Conservation (phyloP, 305 asterid genomes). For the Solanum hybrid region DNA sequence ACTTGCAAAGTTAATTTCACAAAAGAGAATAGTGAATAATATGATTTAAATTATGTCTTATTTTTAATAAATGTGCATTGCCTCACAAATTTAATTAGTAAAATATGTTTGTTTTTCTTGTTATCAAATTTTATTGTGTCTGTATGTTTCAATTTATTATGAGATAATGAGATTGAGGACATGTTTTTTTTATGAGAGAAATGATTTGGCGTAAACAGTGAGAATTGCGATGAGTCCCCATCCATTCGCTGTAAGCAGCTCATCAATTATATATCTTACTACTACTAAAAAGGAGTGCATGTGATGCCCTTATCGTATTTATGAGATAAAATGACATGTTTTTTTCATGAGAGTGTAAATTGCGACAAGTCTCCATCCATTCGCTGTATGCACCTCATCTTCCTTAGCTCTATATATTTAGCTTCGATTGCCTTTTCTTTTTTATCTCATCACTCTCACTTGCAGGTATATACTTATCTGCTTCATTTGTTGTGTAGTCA, state of each 20-base stretch:
- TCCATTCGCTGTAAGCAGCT: neutral
- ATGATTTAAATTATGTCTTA: no score
- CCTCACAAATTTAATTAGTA: no score
- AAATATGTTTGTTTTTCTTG: no score
- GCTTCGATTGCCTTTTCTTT: neutral
- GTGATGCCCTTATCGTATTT: neutral
- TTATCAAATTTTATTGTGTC: neutral
- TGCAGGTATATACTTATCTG: neutral
- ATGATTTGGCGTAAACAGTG: neutral
- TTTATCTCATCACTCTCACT: neutral
- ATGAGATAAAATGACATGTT: neutral
- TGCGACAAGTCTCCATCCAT: neutral
- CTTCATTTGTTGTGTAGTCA: neutral
- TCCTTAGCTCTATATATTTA: neutral
- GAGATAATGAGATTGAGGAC: neutral
- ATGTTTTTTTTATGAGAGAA: neutral
- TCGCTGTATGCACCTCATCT: neutral
- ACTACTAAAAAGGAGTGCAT: neutral
- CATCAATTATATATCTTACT: neutral
- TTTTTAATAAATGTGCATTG: no score
- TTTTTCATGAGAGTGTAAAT: neutral
- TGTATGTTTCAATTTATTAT: no score
- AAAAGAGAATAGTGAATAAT: no score
- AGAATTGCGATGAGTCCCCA: neutral
- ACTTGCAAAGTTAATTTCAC: no score